A percentile compares a stretch with the other conserved stretches of the same genome.
Evolutionary conservation across 371 early-diverging fungal genomes (phyloP).

Genomic region (Actinomortierella ambigua): DNA sequence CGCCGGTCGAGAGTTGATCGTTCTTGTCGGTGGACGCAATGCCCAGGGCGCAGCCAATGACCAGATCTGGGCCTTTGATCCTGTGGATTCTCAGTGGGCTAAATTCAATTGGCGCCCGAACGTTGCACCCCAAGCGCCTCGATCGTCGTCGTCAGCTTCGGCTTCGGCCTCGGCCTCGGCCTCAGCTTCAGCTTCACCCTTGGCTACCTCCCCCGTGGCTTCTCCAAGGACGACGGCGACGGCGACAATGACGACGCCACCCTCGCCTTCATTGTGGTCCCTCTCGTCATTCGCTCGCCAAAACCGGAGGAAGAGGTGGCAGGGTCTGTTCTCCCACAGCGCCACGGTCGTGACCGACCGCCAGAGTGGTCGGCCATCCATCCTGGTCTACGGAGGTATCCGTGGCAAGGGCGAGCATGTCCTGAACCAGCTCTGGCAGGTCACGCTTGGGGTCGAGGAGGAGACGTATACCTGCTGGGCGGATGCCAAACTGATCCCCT

Average conservation of each 20-base stretch:
- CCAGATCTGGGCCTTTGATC: conserved; percentile 36
- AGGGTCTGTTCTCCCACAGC: conserved; percentile 36
- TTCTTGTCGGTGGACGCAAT: conserved; percentile 30
- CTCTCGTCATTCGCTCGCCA: neutral
- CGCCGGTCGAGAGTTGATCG: conserved; percentile 40
- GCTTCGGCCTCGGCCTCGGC: too few relatives aligned
- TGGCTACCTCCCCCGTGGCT: too few relatives aligned
- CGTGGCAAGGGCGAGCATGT: conserved; percentile 26
- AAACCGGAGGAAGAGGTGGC: too few relatives aligned
- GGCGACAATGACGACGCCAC: too few relatives aligned
- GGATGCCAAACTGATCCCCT: neutral
- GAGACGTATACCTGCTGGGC: conserved; percentile 8
- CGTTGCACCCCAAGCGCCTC: too few relatives aligned
- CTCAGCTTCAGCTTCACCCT: too few relatives aligned
- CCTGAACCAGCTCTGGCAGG: conserved; percentile 15
- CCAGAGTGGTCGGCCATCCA: too few relatives aligned
- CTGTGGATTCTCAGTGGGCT: conserved; percentile 32
- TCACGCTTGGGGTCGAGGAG: conserved; percentile 13
- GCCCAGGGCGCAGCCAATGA: conserved; percentile 26
- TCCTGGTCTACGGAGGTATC: conserved; percentile 36
- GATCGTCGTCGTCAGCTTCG: too few relatives aligned
- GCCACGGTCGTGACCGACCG: conserved; percentile 16
- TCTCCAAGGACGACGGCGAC: too few relatives aligned
- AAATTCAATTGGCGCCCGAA: conserved; percentile 14
- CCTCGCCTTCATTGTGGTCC: neutral